Evolutionary conservation across 2,329 filamentous ascomycete genomes (phyloP).

Genomic region (Penicillium glabrum): DNA sequence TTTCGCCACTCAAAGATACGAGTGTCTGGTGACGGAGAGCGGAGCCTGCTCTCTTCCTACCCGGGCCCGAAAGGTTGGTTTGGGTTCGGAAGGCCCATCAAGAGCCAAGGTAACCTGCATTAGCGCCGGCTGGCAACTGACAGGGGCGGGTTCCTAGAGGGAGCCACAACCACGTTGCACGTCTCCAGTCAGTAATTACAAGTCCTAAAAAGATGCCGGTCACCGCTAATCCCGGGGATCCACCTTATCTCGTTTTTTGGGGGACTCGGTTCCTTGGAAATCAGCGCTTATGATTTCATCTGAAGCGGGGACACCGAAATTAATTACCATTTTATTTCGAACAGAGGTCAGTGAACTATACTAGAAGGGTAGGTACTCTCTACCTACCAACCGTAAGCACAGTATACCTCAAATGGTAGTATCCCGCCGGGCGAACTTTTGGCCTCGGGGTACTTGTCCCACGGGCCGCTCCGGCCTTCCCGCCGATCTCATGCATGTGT

Average conservation of each 20-base stretch:
- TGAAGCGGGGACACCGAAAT: neutral
- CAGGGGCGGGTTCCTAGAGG: slow-evolving; percentile 21
- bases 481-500: slow-evolving; percentile 30
- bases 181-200: neutral
- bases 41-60: slow-evolving; percentile 16
- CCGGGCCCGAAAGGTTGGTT: slow-evolving; percentile 36
- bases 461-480: slow-evolving; percentile 31
- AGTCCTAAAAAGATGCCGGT: neutral
- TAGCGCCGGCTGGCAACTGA: slow-evolving; percentile 34
- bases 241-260: neutral
- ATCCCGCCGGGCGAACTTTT: slow-evolving; percentile 11
- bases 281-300: neutral
- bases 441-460: slow-evolving; percentile 26
- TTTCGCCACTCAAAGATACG: slow-evolving; percentile 18
- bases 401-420: neutral
- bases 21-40: slow-evolving; percentile 19
- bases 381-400: neutral
- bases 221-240: neutral
- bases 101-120: slow-evolving; percentile 38
- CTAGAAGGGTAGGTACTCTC: neutral
- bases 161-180: slow-evolving; percentile 29
- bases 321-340: neutral
- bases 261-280: neutral
- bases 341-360: neutral
- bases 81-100: slow-evolving; percentile 31